These are phyloP conservation scores for Sporodiniella umbellata DNA, from an alignment of 371 early-diverging fungal genomes.

Conservation along the genomic window DNA sequence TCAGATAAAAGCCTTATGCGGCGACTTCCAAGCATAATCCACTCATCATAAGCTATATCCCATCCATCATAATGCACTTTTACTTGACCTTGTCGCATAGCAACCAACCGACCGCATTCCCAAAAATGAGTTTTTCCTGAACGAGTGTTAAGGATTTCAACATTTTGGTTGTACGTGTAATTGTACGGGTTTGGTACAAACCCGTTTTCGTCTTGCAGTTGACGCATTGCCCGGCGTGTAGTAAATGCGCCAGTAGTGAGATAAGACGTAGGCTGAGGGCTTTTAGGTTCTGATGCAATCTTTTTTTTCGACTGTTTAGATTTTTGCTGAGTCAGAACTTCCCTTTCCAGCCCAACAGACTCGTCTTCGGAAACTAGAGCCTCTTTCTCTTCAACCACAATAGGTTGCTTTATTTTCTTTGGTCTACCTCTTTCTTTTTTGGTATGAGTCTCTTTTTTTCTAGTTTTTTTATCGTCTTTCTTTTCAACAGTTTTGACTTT, in stretches of 20 bases:
- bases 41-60: slow-evolving; percentile 57
- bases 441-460: neutral
- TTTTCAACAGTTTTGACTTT: neutral
- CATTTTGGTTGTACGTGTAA: slow-evolving; percentile 26
- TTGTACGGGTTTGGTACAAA: slow-evolving; percentile 48
- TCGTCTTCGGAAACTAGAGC: neutral
- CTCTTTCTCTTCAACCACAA: neutral
- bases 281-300: neutral
- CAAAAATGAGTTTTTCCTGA: slow-evolving; percentile 38
- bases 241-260: slow-evolving; percentile 49
- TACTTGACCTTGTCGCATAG: slow-evolving; percentile 46
- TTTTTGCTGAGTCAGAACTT: neutral
- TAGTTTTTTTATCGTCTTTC: neutral
- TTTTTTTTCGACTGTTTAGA: neutral
- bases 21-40: slow-evolving; percentile 60
- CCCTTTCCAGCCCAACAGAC: too few species aligned
- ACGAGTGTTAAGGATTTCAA: slow-evolving; percentile 36
- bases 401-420: neutral
- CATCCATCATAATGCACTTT: slow-evolving; percentile 60
- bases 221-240: slow-evolving; percentile 41
- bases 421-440: slow-evolving; percentile 12
- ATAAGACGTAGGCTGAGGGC: slow-evolving; percentile 3
- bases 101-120: slow-evolving; percentile 48
- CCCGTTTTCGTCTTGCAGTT: slow-evolving; percentile 39
- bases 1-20: slow-evolving; percentile 26